Evolutionary conservation across 495 filamentous ascomycete genomes (phyloP), one percentile per base, ranked within the genome.

Genomic region (Stereocaulon alpinum): DNA sequence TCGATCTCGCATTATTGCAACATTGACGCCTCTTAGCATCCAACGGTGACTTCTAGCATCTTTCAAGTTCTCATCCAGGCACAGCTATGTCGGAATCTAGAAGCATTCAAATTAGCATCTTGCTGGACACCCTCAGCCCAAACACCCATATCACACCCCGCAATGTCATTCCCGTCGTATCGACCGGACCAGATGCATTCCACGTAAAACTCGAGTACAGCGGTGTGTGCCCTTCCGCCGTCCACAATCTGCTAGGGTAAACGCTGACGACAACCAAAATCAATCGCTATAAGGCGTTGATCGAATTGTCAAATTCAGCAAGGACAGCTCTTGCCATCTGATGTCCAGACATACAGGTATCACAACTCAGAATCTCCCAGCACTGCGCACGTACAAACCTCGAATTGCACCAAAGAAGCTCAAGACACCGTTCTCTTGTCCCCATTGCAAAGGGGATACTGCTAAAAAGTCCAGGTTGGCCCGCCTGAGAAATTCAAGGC

Each of bases 161-260:
- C 55, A 64, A 56, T 22, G 68, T 68, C 29, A 62, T 69, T 6
- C 70, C 68, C 1, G 62, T 77, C 0, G 74, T 73, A n/a, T 52
- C 7, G 2, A 74, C 75, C 14, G 65, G 63, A 22, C 53, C 63
- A 17, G 70, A 71, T 0, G 73, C 75, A 30, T 47, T 77, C 4
- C 67, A 75, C 15, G 62, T 76, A 15, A 74, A 76, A 47, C 66
- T 77, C 10, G 72, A 74, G 30, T 76, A 61, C 54, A 76, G 72
- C 6, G 74, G 74, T 0, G 69, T 77, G 11, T 75, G 75, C 40
- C 73, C 76, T 67, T 73, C 71, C 15, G 74, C 74, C 64, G 60
- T 75, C 27, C 74, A 76, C 56, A 74, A 72, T 55, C 70, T 77
- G 18, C 70, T 70, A 5, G 72, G 74, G 2, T 71, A 77, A 34